Evolutionary conservation across 192 early-diverging fungal genomes (phyloP), one percentile per base, ranked within the genome.

Genomic region (Obelidium mucronatum): DNA sequence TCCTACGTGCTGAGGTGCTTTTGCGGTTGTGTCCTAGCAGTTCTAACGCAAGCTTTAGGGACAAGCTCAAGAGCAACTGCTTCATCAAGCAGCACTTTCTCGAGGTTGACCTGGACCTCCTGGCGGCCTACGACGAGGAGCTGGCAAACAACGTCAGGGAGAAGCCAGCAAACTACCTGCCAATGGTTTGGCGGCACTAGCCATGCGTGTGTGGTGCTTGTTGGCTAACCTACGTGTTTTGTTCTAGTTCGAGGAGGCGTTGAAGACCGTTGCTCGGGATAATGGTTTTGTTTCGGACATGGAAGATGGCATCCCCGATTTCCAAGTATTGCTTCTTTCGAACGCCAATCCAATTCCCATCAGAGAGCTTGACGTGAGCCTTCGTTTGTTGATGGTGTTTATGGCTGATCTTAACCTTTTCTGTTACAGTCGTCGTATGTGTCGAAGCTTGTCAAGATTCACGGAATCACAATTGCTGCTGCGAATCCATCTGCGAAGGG

Each of bases 381-480:
- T 73, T 1, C 42, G 58, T 35, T 33, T 28, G 33, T 24, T 42
- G 65, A 8, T 58, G 1, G 19, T 65, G 35, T 68, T 31, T 35
- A 39, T 28, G n/a, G 40, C 36, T 55, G 24, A 62, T 55, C 8
- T 28, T 67, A 76, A 8, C n/a, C n/a, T n/a, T n/a, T n/a, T n/a
- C n/a, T 60, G 6, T 17, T 8, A 15, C 74, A 95, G 93, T 85
- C 94, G 58, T 78, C 87, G 35, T 88, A 88, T 68, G 97, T 99
- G 71, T 94, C 94, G 44, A 94, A 97, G 77, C 87, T 99, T 30
- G 94, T 99, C 66, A 93, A 95, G 48, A 89, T 99, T 64, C 91
- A 95, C 13, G 98, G 98, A 36, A 99, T 99, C 60, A 91, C 98
- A 35, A 98, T 99, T 67, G 92, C 92, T 4, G 95, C 96, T 2